Conservation (phyloP, 345 rosid genomes). For the Populus simonii region DNA sequence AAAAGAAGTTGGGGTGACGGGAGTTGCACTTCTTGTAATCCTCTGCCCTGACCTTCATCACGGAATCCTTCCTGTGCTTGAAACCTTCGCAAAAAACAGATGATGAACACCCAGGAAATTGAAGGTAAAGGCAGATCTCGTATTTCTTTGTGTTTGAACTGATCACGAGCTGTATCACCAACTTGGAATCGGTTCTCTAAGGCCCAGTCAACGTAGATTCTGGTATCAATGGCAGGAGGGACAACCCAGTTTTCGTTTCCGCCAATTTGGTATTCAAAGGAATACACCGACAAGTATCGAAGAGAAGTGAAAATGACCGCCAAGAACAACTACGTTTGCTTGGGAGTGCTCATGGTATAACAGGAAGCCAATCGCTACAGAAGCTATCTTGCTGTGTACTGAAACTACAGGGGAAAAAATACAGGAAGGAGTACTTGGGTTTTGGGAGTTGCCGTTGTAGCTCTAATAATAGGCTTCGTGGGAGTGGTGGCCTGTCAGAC, state of each 20-base stretch:
- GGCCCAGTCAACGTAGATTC: constrained; percentile 70
- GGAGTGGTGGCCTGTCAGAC: neutral
- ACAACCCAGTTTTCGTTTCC: constrained; percentile 66
- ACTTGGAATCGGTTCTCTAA: constrained; percentile 63
- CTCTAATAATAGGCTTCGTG: neutral
- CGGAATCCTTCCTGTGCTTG: constrained; percentile 56
- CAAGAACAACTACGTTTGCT: constrained; percentile 8
- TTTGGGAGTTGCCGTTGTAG: neutral
- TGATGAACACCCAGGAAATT: neutral
- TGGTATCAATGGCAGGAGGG: constrained; percentile 44
- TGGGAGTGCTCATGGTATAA: neutral
- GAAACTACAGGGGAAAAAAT: too few species aligned
- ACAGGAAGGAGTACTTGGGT: too few species aligned
- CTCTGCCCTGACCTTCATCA: constrained; percentile 42
- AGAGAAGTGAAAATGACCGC: constrained; percentile 21
- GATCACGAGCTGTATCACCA: constrained; percentile 53
- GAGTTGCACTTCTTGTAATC: constrained; percentile 56
- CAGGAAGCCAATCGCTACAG: neutral
- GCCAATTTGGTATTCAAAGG: constrained; percentile 58
- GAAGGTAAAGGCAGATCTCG: too few species aligned
- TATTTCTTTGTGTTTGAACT: constrained; percentile 6
- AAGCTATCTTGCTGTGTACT: too few species aligned
- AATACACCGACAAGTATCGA: constrained; percentile 20
- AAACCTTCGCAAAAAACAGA: constrained; percentile 38
- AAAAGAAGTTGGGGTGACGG: constrained; percentile 48